These are phyloP conservation scores for Geum urbanum DNA, from an alignment of 306 rosid species.

Conservation along the genomic window DNA sequence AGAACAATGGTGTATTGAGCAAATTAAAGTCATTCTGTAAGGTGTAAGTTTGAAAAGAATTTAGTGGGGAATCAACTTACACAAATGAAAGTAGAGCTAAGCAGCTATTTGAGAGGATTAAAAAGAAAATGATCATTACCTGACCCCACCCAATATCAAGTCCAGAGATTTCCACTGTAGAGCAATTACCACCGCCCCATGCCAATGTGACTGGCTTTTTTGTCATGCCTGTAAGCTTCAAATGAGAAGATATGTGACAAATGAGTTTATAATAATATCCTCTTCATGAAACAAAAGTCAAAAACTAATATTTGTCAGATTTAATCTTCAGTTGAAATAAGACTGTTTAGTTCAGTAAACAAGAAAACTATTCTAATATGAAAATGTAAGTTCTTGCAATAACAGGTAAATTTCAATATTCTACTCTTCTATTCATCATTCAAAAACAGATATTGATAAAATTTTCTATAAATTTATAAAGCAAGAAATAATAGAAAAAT, in stretches of 20 bases:
- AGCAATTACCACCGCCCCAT: slow-evolving; percentile 57
- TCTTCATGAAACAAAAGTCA: neutral
- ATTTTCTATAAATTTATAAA: neutral
- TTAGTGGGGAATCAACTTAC: neutral
- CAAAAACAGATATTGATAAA: neutral
- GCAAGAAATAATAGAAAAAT: neutral
- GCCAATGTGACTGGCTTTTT: slow-evolving; percentile 61
- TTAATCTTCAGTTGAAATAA: neutral
- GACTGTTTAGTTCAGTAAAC: neutral
- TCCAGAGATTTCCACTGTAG: slow-evolving; percentile 80
- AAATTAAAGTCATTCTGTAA: neutral
- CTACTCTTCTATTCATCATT: neutral
- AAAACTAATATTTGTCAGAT: neutral
- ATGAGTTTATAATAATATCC: slow-evolving; percentile 26
- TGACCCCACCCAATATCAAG: slow-evolving; percentile 99
- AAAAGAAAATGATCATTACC: slow-evolving; percentile 44
- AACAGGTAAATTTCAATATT: neutral
- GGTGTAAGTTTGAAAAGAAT: neutral
- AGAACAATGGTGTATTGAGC: neutral
- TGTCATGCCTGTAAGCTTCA: slow-evolving; percentile 66
- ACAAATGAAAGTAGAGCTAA: neutral
- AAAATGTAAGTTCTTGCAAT: neutral
- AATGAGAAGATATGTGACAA: slow-evolving; percentile 31
- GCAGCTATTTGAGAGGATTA: neutral
- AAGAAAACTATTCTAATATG: neutral